These are phyloP conservation scores for Thuidium tamariscinum DNA, from an alignment of 225 moss, liverwort and hornwort genomes.

Conservation along the genomic window DNA sequence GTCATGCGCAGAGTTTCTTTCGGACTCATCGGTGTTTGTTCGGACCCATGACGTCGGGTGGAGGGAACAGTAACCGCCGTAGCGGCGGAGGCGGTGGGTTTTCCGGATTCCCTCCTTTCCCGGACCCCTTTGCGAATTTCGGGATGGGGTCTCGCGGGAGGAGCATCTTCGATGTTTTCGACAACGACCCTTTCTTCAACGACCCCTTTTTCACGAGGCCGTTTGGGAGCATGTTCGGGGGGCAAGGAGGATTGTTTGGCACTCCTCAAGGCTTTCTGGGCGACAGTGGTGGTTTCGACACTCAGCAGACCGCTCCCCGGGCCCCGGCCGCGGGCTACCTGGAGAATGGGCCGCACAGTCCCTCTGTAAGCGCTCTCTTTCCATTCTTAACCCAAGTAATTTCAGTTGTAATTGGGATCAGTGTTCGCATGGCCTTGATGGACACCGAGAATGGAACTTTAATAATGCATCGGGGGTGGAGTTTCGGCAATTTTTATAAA, in stretches of 20 bases:
- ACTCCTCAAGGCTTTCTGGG: conserved; percentile 14
- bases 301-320: background rate
- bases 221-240: conserved; percentile 32
- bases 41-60: conserved; percentile 22
- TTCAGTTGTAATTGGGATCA: background rate
- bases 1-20: conserved; percentile 1
- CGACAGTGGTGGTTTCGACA: background rate
- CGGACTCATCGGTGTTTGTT: background rate
- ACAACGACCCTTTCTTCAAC: conserved; percentile 43
- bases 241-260: conserved; percentile 24
- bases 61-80: conserved; percentile 22
- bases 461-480: background rate
- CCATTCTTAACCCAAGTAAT: background rate
- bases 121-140: conserved; percentile 38
- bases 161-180: conserved; percentile 37
- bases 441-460: background rate
- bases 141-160: conserved; percentile 34
- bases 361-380: conserved; percentile 11
- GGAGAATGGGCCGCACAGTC: conserved; percentile 14
- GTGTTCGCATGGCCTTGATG: background rate
- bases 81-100: background rate
- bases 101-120: conserved; percentile 18
- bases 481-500: background rate
- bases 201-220: conserved; percentile 56
- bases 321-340: conserved; percentile 21